These are phyloP conservation scores for Solanum hybrid DNA, from an alignment of 305 asterid species.

Conservation along the genomic window DNA sequence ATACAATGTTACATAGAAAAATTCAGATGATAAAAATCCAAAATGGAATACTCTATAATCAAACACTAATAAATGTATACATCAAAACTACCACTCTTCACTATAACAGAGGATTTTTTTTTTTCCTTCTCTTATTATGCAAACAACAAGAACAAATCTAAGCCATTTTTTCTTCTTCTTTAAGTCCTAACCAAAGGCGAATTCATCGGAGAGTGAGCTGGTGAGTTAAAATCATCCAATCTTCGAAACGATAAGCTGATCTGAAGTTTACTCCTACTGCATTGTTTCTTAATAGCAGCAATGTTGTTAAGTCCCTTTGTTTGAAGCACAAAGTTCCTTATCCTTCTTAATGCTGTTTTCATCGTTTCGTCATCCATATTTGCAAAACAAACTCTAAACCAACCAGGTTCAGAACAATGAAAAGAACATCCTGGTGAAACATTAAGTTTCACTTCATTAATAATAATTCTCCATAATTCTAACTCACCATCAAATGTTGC, in stretches of 20 bases:
- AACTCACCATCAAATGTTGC: too few species aligned
- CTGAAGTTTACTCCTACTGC: slow-evolving; percentile 49
- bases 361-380: slow-evolving; percentile 23
- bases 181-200: slow-evolving; percentile 51
- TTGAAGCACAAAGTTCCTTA: slow-evolving; percentile 35
- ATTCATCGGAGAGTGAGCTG: slow-evolving; percentile 73
- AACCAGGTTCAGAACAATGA: too few species aligned
- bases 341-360: slow-evolving; percentile 27
- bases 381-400: too few species aligned
- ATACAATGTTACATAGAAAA: not conserved
- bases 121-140: slow-evolving; percentile 19
- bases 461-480: too few species aligned
- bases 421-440: too few species aligned
- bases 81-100: not conserved
- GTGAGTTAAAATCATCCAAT: slow-evolving; percentile 29
- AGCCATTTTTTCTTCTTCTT: not conserved
- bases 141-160: not conserved
- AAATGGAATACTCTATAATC: not conserved
- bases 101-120: not conserved
- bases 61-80: not conserved
- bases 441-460: too few species aligned
- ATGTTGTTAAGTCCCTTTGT: slow-evolving; percentile 4
- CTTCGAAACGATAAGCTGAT: slow-evolving; percentile 59
- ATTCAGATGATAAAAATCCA: not conserved
- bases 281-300: slow-evolving; percentile 21